Evolutionary conservation across 768 basidiomycete species (phyloP), one percentile per base, ranked within the genome.

Genomic region (Pisolithus albus): DNA sequence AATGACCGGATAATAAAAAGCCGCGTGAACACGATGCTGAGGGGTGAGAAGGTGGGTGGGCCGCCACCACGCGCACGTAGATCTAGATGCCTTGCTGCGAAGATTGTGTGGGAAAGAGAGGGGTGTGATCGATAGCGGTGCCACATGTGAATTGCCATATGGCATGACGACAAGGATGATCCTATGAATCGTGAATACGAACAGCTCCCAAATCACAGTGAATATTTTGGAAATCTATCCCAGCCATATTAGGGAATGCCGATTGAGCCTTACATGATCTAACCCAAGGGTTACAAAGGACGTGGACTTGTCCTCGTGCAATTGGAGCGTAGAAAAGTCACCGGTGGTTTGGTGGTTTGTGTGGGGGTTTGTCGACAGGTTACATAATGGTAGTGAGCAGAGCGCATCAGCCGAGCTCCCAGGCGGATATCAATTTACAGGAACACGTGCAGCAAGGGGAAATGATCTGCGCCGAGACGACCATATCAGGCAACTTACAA

Each of bases 401-500:
- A 30, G 26, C 21, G 21, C 30, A 30, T 30, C 7, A 9, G 30
- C 8, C 10, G 30, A 30, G 10, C 8, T 30, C 9, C 30, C 26
- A 26, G 30, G 7, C 30, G 30, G 30, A 30, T 30, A 30, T 8
- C 13, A 34, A 15, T 21, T 7, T 41, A 21, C 18, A 18, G 21
- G 18, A 41, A 47, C 32, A 28, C 26, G 37, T 49, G 19, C 37
- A 38, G 37, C 11, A 28, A 28, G 24, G 24, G 38, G 21, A 24
- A 50, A 51, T 43, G 64, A 65, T 65, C 54, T 64, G 49, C 62
- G 16, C 28, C 8, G 16, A n/a, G 24, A 46, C 13, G 16, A 34
- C 56, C 64, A 24, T 52, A 64, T 60, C 52, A 11, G 62, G 64
- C 45, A 61, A 46, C 21, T 41, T 46, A 11, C 21, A 28, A 47